These are phyloP conservation scores for Coemansia sp. DNA, from an alignment of 192 early-diverging fungal species.

Conservation along the genomic window DNA sequence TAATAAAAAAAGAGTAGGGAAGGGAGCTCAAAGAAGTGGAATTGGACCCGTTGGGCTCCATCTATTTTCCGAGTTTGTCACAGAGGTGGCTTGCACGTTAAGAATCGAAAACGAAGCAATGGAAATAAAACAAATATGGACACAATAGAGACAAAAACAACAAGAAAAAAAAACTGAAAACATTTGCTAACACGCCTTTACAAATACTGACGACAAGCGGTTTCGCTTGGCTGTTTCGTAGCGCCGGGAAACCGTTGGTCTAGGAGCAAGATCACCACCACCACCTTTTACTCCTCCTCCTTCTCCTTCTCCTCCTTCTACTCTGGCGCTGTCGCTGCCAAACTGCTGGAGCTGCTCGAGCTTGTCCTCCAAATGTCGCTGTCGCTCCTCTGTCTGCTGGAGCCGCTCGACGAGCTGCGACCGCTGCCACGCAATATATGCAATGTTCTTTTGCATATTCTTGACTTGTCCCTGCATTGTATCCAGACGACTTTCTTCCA, in stretches of 20 bases:
- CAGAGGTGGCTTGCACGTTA: neutral
- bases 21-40: neutral
- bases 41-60: neutral
- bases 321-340: conserved; percentile 15
- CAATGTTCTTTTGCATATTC: conserved; percentile 25
- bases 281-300: neutral
- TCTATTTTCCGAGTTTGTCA: neutral
- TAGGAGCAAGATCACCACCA: neutral
- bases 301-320: too few relatives aligned
- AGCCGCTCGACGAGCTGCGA: conserved; percentile 30
- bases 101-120: neutral
- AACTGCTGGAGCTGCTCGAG: conserved; percentile 11
- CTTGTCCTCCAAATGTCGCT: conserved; percentile 7
- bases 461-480: conserved; percentile 18
- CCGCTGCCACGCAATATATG: conserved; percentile 37
- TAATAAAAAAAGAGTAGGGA: too few relatives aligned
- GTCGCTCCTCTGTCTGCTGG: conserved; percentile 19
- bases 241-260: conserved; percentile 10
- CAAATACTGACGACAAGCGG: conserved; percentile 33
- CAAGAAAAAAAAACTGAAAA: neutral
- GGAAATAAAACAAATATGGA: conserved; percentile 9
- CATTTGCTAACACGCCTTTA: conserved; percentile 3
- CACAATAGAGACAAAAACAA: neutral
- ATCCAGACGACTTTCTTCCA: conserved; percentile 26
- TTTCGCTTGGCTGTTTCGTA: conserved; percentile 36